Evolutionary conservation across 2,329 filamentous ascomycete genomes (phyloP), one percentile per base, ranked within the genome.

Genomic region (Trichophyton verrucosum): DNA sequence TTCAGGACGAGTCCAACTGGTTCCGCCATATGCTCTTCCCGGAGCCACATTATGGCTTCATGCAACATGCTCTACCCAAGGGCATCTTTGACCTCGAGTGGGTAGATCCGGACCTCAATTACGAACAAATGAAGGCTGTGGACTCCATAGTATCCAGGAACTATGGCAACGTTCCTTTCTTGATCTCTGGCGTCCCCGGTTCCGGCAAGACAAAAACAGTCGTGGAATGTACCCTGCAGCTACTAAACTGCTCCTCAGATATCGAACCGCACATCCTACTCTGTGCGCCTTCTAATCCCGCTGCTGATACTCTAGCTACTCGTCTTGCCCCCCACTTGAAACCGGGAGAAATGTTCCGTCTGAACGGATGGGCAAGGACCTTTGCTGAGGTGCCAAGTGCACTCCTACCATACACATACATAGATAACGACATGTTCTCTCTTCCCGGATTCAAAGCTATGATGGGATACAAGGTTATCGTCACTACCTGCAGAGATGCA

Each of bases 181-280:
- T 80, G 8, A 76, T 80, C 17, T 75, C 73, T 6, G 78, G 78
- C 0, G 78, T 78, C 8, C 78, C 78, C 9, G 78, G 78, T n/a
- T 80, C 78, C 5, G 78, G 78, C 0, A 80, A 81, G 65, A 80
- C 78, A 7, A 80, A 79, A 62, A 80, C 77, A 1, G 65, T 80
- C 1, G 77, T 79, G 17, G 78, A 80, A 65, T 71, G 71, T 58
- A 73, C 76, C 8, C 61, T 71, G 36, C 71, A 73, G 62, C 62
- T 73, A 17, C 62, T 70, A 20, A 51, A 33, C 3, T 42, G 38
- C 24, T 42, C 57, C 11, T 46, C 44, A 7, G 58, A 62, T 13
- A 44, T 60, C 15, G 46, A 60, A 58, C 66, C 67, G 33, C 75
- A 77, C 64, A 69, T 78, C 27, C 66, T 78, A 3, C 67, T 78